phyloP scores from a whole-genome alignment of 371 early-diverging fungal genomes.

The Rhizopus sp. region DNA sequence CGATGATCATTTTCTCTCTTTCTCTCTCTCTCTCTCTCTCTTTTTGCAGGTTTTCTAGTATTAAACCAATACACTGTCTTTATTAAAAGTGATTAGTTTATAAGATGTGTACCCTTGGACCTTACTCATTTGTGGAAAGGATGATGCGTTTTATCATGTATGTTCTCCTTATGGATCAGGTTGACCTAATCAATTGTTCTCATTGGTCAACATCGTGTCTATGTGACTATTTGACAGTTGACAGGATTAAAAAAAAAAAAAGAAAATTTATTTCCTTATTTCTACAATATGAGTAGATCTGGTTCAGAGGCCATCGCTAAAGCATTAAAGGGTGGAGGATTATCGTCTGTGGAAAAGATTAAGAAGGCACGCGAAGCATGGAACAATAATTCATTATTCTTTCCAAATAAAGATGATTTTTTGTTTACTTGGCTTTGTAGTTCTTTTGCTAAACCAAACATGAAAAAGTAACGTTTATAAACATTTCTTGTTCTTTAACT shows the following conservation, averaged over 20 bases:
- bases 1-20: too few species aligned
- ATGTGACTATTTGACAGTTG: background rate
- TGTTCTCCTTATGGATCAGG: too few species aligned
- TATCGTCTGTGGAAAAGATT: slow-evolving; percentile 35
- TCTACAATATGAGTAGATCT: slow-evolving; percentile 16
- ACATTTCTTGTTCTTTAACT: background rate
- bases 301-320: slow-evolving; percentile 36
- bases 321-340: slow-evolving; percentile 48
- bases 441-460: slow-evolving; percentile 38
- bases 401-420: slow-evolving; percentile 53
- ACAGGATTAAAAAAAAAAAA: background rate
- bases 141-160: too few species aligned
- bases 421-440: slow-evolving; percentile 49
- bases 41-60: too few species aligned
- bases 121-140: too few species aligned
- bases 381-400: slow-evolving; percentile 38
- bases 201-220: background rate
- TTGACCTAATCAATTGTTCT: too few species aligned
- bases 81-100: too few species aligned
- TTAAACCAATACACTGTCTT: too few species aligned
- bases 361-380: slow-evolving; percentile 40
- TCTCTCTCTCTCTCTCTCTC: too few species aligned
- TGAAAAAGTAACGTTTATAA: slow-evolving; percentile 36
- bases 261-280: slow-evolving; percentile 7
- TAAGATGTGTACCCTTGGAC: too few species aligned